Evolutionary conservation across 805 yeast genomes (phyloP).

Genomic region (Jamesozyma jinghongensis): DNA sequence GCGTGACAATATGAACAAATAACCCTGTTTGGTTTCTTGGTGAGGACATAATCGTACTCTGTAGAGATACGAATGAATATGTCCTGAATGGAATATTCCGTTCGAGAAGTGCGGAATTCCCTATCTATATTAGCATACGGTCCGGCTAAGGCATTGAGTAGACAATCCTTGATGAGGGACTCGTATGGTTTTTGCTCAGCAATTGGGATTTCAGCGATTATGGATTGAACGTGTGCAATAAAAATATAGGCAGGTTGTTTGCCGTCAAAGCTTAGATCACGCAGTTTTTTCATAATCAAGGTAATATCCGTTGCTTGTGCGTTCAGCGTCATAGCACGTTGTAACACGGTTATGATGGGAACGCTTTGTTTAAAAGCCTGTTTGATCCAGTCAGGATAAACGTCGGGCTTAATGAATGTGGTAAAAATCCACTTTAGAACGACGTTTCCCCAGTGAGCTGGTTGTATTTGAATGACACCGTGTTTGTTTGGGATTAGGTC

Average conservation of each 20-base stretch:
- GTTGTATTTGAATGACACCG: neutral
- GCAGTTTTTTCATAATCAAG: neutral
- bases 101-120: neutral
- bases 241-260: neutral
- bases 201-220: neutral
- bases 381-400: neutral
- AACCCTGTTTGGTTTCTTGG: too few species aligned
- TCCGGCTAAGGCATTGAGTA: neutral
- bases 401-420: neutral
- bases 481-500: neutral
- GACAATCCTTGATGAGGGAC: neutral
- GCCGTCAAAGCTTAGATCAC: neutral
- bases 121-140: neutral
- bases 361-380: neutral
- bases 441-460: neutral
- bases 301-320: neutral
- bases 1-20: neutral
- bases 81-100: neutral
- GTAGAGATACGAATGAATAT: neutral
- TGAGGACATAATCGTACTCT: neutral
- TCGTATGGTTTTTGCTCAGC: neutral
- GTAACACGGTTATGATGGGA: neutral
- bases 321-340: neutral
- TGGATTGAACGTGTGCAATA: neutral
- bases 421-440: neutral